phyloP scores from a whole-genome alignment of 352 stramenopile species.

The Pythium biforme region DNA sequence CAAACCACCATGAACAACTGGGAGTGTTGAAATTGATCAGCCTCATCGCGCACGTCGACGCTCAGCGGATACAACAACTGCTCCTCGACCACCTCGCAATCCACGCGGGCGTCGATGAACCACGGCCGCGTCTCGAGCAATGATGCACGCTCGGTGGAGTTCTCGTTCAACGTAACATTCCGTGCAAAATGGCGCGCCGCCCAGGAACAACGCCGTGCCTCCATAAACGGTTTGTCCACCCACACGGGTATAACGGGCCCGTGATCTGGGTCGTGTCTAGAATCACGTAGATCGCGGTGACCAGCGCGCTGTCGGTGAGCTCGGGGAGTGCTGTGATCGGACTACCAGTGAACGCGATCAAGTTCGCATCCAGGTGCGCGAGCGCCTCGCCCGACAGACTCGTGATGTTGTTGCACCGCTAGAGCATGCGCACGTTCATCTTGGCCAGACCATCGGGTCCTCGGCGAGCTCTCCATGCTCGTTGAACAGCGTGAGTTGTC shows the following conservation, averaged over 20 bases:
- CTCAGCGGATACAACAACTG: not conserved
- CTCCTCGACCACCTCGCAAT: not conserved
- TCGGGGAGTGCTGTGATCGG: not conserved
- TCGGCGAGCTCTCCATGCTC: constrained; percentile 7
- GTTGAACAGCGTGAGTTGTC: not conserved
- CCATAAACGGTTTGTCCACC: not conserved
- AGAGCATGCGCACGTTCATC: not conserved
- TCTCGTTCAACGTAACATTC: not conserved
- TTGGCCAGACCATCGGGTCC: not conserved
- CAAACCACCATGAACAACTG: too few relatives aligned
- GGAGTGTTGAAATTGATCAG: too few relatives aligned
- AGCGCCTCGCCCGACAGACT: not conserved
- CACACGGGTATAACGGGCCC: not conserved
- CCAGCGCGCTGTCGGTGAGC: not conserved
- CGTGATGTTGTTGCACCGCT: constrained; percentile 5
- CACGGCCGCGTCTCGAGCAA: not conserved
- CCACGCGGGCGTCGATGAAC: not conserved
- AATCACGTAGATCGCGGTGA: not conserved
- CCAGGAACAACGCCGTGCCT: not conserved
- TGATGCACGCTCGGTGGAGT: not conserved
- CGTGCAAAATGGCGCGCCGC: not conserved
- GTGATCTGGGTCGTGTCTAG: not conserved
- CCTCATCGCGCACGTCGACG: not conserved
- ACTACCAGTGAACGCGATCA: not conserved
- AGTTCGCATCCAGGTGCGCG: not conserved